Evolutionary conservation across 2,329 filamentous ascomycete genomes (phyloP).

Genomic region (Neofusicoccum kwambonambiense): DNA sequence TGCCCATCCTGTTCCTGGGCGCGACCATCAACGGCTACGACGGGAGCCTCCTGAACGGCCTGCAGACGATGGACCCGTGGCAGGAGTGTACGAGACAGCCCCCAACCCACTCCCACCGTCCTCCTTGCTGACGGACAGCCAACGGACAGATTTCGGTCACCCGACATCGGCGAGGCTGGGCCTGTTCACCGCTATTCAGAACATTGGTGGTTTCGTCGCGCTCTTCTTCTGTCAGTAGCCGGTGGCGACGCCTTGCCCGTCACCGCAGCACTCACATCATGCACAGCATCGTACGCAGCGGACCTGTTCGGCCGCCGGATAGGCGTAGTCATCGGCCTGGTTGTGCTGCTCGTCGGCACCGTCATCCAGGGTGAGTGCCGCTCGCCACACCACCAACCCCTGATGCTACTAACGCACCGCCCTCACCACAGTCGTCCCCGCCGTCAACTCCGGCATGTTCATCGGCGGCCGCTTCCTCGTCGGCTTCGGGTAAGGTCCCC

Average conservation of each 20-base stretch:
- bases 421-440: neutral
- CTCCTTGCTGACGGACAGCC: neutral
- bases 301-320: constrained; percentile 39
- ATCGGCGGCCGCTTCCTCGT: constrained; percentile 62
- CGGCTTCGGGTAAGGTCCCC: constrained; percentile 50
- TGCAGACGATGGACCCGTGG: constrained; percentile 49
- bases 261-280: neutral
- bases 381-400: no score
- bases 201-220: constrained; percentile 46
- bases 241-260: constrained; percentile 20
- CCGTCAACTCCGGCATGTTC: constrained; percentile 44
- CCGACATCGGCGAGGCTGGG: constrained; percentile 37
- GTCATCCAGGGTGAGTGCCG: constrained; percentile 43
- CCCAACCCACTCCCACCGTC: neutral
- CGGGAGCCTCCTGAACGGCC: constrained; percentile 49
- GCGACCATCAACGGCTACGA: constrained; percentile 48
- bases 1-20: constrained; percentile 31
- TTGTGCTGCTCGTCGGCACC: constrained; percentile 53
- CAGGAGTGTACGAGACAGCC: constrained; percentile 29
- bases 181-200: constrained; percentile 51
- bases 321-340: constrained; percentile 57
- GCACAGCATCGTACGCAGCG: constrained; percentile 1
- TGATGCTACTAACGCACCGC: constrained; percentile 31
- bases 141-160: constrained; percentile 36
- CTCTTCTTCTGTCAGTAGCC: constrained; percentile 45